Evolutionary conservation across 257 asterid species (phyloP).

Genomic region (Penstemon barbatus): DNA sequence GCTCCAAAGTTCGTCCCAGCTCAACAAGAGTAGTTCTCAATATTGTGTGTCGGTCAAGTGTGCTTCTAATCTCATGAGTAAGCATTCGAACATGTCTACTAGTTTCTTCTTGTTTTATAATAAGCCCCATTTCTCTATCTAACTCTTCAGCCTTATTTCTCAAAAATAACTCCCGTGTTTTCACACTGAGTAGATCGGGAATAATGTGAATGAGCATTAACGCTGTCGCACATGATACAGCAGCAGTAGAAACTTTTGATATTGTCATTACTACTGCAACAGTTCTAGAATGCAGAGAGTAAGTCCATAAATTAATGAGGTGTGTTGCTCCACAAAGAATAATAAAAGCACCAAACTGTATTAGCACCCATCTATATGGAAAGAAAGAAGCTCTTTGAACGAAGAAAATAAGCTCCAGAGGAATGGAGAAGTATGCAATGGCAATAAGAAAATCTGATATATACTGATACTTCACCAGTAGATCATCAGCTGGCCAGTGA

Average conservation of each 20-base stretch:
- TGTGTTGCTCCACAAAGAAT: constrained; percentile 80
- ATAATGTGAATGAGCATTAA: constrained; percentile 73
- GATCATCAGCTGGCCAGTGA: constrained; percentile 67
- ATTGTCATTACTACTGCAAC: constrained; percentile 62
- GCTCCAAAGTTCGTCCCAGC: constrained; percentile 62
- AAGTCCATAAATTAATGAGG: constrained; percentile 68
- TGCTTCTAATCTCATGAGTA: constrained; percentile 79
- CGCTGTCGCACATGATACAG: constrained; percentile 69
- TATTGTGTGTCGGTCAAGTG: constrained; percentile 73
- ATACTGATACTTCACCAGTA: constrained; percentile 64
- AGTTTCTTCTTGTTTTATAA: constrained; percentile 71
- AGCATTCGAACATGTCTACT: constrained; percentile 81
- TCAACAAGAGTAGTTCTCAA: constrained; percentile 72
- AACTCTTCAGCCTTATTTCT: constrained; percentile 67
- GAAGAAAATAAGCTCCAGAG: constrained; percentile 69
- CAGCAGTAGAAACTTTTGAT: constrained; percentile 67
- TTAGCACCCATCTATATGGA: constrained; percentile 77
- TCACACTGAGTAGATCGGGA: constrained; percentile 68
- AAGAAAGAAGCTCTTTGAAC: constrained; percentile 65
- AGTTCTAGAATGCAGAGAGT: constrained; percentile 60
- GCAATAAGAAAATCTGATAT: constrained; percentile 71
- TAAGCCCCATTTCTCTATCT: constrained; percentile 72
- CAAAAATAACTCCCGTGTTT: constrained; percentile 55
- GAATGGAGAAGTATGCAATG: constrained; percentile 71
- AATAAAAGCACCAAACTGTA: constrained; percentile 76